Percentiles rank a stretch among this genome's conserved stretches.
Conservation (phyloP, 2,329 filamentous ascomycete genomes). For the Phyllosticta citriasiana region DNA sequence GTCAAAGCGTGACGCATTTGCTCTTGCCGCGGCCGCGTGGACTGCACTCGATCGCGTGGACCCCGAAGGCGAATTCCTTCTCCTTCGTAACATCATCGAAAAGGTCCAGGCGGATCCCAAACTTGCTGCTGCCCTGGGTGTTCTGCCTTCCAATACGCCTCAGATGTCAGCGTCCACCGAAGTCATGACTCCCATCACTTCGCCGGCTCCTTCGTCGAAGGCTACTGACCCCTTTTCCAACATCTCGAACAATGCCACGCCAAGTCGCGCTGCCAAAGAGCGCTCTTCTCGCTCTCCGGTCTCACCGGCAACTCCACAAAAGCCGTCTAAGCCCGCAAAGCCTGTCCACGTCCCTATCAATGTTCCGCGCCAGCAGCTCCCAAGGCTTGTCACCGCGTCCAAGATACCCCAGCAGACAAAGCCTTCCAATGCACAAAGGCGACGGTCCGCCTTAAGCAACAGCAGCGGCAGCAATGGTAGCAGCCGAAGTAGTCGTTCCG, state of each 20-base stretch:
- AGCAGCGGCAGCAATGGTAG: slow-evolving; percentile 9
- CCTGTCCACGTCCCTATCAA: background rate
- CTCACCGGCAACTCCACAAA: background rate
- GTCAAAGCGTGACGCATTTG: slow-evolving; percentile 74
- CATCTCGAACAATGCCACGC: slow-evolving; percentile 2
- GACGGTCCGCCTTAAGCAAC: slow-evolving; percentile 25
- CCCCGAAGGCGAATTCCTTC: slow-evolving; percentile 79
- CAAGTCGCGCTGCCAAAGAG: background rate
- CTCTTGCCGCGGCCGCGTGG: slow-evolving; percentile 76
- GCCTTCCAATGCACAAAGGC: slow-evolving; percentile 63
- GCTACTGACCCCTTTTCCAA: slow-evolving; percentile 18
- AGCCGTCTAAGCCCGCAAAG: background rate
- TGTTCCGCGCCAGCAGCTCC: background rate
- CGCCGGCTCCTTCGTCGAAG: slow-evolving; percentile 14
- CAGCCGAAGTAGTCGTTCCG: background rate
- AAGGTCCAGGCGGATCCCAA: slow-evolving; percentile 61
- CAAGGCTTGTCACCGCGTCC: background rate
- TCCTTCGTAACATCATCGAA: slow-evolving; percentile 70
- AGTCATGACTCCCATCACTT: background rate
- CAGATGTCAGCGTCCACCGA: background rate
- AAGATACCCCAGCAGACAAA: slow-evolving; percentile 36
- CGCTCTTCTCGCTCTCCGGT: background rate
- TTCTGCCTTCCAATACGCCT: slow-evolving; percentile 18
- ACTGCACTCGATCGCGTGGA: slow-evolving; percentile 75
- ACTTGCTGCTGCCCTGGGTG: slow-evolving; percentile 40